Evolutionary conservation across 208 protist genomes (phyloP), one percentile per base, ranked within the genome.

Genomic region (Crithidia expoeki): DNA sequence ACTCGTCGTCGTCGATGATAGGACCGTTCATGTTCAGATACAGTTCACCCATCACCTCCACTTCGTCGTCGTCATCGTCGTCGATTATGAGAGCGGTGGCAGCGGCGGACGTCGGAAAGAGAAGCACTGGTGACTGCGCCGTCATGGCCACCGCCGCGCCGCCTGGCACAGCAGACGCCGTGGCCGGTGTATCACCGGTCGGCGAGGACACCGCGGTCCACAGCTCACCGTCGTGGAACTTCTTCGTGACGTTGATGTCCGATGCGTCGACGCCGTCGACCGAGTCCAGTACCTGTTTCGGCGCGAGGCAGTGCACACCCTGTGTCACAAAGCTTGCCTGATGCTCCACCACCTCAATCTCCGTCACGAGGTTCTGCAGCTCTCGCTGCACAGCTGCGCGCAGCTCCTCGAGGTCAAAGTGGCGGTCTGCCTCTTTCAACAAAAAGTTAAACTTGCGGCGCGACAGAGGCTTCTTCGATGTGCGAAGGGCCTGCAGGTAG

Each of bases 31-130:
- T 87, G 72, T 84, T 74, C 59, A 94, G 92, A 81, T 88, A 96
- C 11, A 84, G 83, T 17, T 94, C 84, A 14, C 76, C 83, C 71
- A 92, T 84, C 34, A 92, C 71, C 80, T 96, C 87, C 19, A 96
- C 80, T 14, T 96, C 91, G 68, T 96, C 89, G 27, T 94, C 92
- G n/a, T 94, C 84, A 51, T 92, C 84, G 49, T 86, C 78, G 49
- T 73, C 61, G 34, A 81, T 80, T 49, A 70, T 75, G 68, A 58
- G 67, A 28, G 62, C 25, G 21, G 56, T 34, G 21, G 56, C 53
- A 1, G 61, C 66, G 33, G 60, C 38, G 40, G 28, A 30, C 21
- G 64, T 59, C 40, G 70, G 70, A 46, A 76, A 81, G 23, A 59
- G 53, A 25, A 61, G 34, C 47, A 38, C 52, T 10, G 70, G 38